Conservation (phyloP, 176 grass and related monocot genomes). For the Avena sativa region DNA sequence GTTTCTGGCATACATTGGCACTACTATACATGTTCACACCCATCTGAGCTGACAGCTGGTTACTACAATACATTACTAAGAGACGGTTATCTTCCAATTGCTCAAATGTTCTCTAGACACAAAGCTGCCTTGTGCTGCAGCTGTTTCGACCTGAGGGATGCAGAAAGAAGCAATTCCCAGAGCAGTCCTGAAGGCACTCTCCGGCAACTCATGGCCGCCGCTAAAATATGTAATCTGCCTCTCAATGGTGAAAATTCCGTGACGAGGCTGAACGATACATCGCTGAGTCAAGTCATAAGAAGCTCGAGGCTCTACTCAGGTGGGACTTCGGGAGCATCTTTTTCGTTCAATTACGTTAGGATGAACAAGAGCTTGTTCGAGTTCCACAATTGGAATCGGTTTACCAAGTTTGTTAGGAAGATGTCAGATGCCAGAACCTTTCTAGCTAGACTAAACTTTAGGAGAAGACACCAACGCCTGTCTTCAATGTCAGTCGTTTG, state of each 20-base stretch:
- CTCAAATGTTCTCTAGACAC: constrained; percentile 69
- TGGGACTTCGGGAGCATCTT: constrained; percentile 53
- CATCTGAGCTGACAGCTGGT: constrained; percentile 77
- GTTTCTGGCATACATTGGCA: constrained; percentile 76
- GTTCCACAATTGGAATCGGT: constrained; percentile 66
- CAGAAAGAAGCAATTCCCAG: constrained; percentile 45
- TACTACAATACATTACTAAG: constrained; percentile 80
- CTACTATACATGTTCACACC: constrained; percentile 63
- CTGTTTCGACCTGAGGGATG: constrained; percentile 68
- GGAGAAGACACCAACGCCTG: constrained; percentile 56
- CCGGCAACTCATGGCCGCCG: constrained; percentile 58
- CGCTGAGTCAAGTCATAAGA: constrained; percentile 66
- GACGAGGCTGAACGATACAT: constrained; percentile 59
- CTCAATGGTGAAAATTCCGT: constrained; percentile 70
- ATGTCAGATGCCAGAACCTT: constrained; percentile 76
- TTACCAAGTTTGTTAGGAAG: constrained; percentile 74
- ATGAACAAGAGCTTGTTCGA: constrained; percentile 81
- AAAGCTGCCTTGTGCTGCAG: constrained; percentile 57
- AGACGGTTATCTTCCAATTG: constrained; percentile 79
- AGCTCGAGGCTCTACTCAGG: constrained; percentile 70
- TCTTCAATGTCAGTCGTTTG: constrained; percentile 56
- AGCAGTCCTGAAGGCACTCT: constrained; percentile 80
- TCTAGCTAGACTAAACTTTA: constrained; percentile 63
- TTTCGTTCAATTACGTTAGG: constrained; percentile 86
- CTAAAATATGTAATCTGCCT: constrained; percentile 63